Percentiles rank a stretch among this genome's conserved stretches.
phyloP scores from a whole-genome alignment of 2,329 filamentous ascomycete genomes.

The Magnaporthiopsis rhizophila region DNA sequence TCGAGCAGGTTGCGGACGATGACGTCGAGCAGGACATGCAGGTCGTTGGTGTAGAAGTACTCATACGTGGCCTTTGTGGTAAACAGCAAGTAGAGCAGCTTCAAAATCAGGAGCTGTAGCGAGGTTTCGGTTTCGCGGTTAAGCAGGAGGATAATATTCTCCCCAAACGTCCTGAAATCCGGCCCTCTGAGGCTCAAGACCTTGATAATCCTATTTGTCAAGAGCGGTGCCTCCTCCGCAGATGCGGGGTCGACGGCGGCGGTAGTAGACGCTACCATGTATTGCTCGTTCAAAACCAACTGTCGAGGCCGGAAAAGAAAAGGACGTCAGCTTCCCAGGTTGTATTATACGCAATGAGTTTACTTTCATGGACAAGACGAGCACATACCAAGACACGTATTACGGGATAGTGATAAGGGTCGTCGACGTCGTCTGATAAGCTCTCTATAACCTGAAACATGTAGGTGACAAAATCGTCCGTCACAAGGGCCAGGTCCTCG shows the following conservation, averaged over 20 bases:
- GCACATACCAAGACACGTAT: constrained; percentile 77
- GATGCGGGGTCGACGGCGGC: constrained; percentile 30
- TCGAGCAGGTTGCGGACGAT: constrained; percentile 96
- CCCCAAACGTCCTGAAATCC: constrained; percentile 86
- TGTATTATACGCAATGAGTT: background rate
- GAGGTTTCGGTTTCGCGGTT: constrained; percentile 94
- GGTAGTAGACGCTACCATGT: constrained; percentile 71
- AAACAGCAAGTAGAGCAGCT: constrained; percentile 90
- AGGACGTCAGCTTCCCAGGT: background rate
- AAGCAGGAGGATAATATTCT: constrained; percentile 90
- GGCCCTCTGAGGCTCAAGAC: constrained; percentile 73
- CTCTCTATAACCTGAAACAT: constrained; percentile 85
- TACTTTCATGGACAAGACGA: background rate
- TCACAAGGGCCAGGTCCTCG: constrained; percentile 68
- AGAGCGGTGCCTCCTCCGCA: constrained; percentile 40
- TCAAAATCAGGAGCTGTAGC: constrained; percentile 90
- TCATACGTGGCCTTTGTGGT: constrained; percentile 87
- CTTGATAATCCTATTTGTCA: constrained; percentile 89
- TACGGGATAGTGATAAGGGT: constrained; percentile 92
- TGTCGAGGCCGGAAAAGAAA: constrained; percentile 25
- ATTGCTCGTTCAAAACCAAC: constrained; percentile 96
- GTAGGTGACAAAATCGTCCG: constrained; percentile 75
- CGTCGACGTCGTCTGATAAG: constrained; percentile 75
- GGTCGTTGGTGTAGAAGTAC: constrained; percentile 97
- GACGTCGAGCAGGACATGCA: constrained; percentile 89